A percentile compares a stretch with the other conserved stretches of the same genome.
These are phyloP conservation scores for Pilaira anomala DNA, from an alignment of 192 early-diverging fungal genomes.

Conservation along the genomic window DNA sequence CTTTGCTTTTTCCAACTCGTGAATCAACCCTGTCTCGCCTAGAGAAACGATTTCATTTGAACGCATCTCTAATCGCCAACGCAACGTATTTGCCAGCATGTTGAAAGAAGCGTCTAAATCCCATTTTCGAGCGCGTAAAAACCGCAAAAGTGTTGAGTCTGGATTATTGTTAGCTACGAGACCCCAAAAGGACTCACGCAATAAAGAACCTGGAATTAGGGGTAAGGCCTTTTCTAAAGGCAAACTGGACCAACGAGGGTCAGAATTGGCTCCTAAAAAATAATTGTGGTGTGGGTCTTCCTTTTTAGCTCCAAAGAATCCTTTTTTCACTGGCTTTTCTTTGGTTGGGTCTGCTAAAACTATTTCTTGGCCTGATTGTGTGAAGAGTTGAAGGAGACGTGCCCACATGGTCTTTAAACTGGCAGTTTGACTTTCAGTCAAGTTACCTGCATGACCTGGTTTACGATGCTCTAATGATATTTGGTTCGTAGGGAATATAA, in stretches of 20 bases:
- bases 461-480: conserved; percentile 1
- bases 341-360: neutral
- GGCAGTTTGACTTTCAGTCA: conserved; percentile 42
- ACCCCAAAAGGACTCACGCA: conserved; percentile 61
- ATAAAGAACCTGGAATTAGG: conserved; percentile 19
- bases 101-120: conserved; percentile 64
- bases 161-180: conserved; percentile 62
- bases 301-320: conserved; percentile 21
- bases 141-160: conserved; percentile 70
- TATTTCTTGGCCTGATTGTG: conserved; percentile 8
- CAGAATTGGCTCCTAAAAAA: conserved; percentile 15
- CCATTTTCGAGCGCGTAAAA: conserved; percentile 88
- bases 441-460: conserved; percentile 29
- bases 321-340: neutral
- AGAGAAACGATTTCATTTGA: conserved; percentile 42
- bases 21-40: conserved; percentile 33
- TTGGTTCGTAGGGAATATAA: neutral
- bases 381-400: conserved; percentile 40
- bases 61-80: conserved; percentile 65
- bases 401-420: conserved; percentile 45
- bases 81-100: conserved; percentile 70
- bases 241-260: conserved; percentile 15
- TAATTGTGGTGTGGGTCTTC: conserved; percentile 3
- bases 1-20: conserved; percentile 37
- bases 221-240: conserved; percentile 26